Base-by-base conservation (phyloP, 768 basidiomycete genomes). In the Leccinum variicolor region DNA sequence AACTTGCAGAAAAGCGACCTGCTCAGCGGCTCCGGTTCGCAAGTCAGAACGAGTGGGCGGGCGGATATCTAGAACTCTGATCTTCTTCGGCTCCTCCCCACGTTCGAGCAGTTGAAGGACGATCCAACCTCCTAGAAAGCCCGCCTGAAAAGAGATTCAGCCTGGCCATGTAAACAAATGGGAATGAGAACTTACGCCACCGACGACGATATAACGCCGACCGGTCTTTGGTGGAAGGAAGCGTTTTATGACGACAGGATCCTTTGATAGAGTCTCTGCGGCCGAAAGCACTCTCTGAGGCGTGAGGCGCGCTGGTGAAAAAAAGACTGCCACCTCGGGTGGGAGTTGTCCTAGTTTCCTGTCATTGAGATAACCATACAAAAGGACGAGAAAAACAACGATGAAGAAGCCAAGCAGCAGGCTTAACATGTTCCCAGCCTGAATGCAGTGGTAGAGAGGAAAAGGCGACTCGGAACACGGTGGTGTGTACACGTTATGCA, bases 51-150 rank as follows among this genome's bases (percentile, higher is more conserved):
- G 83, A 25, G 77, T 75, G 0, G 90, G 88, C 1, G 76, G 66
- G n/a, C 80, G 79, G 39, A 91, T 76, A 69, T 92, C 90, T 33
- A 91, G 63, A 2, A 92, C 72, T 15, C 89, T 78, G 15, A 91
- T 89, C 14, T 73, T 75, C 39, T 73, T 75, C 0, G 86, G 84
- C 59, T 88, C 79, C 69, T 92, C 90, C 1, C 90, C 90, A 2
- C 90, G 82, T 52, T 84, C 76, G 4, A 91, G 57, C 2, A 92
- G 75, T 46, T 88, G 83, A 0, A 83, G 74, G 4, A 86, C 84
- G 36, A 92, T 84, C 90, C 90, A 92, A 7, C 87, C 86, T 13
- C 89, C 89, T 3, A 90, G 70, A 58, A 90, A 90, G 1, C 89
- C 89, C 4, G 84, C 82, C 89, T 90, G 33, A 49, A 26, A 25